These are phyloP conservation scores for Mycosphaerella arachidis DNA, from an alignment of 2,329 filamentous ascomycete species.

Conservation along the genomic window DNA sequence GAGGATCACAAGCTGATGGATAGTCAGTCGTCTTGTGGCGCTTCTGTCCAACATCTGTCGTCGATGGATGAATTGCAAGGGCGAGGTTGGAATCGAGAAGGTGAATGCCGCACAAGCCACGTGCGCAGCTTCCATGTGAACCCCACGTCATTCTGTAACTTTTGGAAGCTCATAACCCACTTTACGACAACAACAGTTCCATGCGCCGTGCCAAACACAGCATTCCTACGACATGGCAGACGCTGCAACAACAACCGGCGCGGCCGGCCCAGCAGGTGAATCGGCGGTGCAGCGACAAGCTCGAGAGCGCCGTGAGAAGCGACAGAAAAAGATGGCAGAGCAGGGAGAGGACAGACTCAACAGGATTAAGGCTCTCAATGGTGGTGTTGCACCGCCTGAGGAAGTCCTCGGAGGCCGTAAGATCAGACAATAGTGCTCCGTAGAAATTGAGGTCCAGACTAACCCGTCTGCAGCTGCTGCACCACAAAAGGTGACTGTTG, in stretches of 20 bases:
- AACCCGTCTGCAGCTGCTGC: slow-evolving; percentile 22
- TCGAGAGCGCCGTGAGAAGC: slow-evolving; percentile 70
- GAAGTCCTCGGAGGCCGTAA: slow-evolving; percentile 30
- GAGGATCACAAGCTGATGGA: no score
- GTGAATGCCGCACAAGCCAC: no score
- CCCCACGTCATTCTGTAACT: neutral
- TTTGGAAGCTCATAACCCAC: neutral
- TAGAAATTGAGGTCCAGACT: neutral
- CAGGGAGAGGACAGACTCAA: slow-evolving; percentile 66
- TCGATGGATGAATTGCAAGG: no score
- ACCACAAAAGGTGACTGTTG: slow-evolving; percentile 33
- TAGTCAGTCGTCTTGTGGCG: no score
- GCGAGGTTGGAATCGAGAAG: no score
- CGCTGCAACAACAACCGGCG: slow-evolving; percentile 20
- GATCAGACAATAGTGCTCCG: neutral
- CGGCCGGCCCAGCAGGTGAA: slow-evolving; percentile 29
- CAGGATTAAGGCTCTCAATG: slow-evolving; percentile 69
- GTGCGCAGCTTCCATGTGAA: no score
- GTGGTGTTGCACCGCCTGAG: slow-evolving; percentile 31
- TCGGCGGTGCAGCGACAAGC: slow-evolving; percentile 54
- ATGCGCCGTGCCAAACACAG: neutral
- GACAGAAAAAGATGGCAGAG: slow-evolving; percentile 72
- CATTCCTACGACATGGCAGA: slow-evolving; percentile 26
- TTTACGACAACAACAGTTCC: neutral
- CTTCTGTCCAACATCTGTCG: no score